phyloP scores from a whole-genome alignment of 805 yeast species.

The Ogataea pilisensis region DNA sequence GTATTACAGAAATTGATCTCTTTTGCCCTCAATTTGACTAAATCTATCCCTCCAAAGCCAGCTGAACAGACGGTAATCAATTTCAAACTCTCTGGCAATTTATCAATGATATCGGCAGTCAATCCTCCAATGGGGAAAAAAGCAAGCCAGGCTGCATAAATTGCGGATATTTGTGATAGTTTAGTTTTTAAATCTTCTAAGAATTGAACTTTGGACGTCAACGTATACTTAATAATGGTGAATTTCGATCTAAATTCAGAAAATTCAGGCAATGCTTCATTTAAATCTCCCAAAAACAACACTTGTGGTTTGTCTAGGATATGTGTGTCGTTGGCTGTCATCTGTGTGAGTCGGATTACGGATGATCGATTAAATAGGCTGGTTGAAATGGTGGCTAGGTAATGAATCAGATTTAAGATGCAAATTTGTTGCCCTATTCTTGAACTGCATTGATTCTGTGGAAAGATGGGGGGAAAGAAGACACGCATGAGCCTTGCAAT shows the following conservation, averaged over 20 bases:
- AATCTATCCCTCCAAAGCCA: conserved; percentile 44
- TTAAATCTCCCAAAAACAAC: conserved; percentile 48
- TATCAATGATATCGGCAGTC: conserved; percentile 35
- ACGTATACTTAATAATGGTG: conserved; percentile 34
- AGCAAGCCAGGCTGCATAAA: conserved; percentile 52
- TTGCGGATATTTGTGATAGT: conserved; percentile 38
- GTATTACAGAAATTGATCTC: conserved; percentile 59
- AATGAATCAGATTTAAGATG: too few relatives aligned
- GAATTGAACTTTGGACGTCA: conserved; percentile 40
- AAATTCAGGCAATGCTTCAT: conserved; percentile 44
- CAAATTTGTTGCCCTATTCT: too few relatives aligned
- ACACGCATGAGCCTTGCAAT: too few relatives aligned
- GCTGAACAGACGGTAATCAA: conserved; percentile 53
- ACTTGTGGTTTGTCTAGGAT: conserved; percentile 26
- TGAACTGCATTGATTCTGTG: too few relatives aligned
- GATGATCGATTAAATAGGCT: too few relatives aligned
- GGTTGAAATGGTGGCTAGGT: too few relatives aligned
- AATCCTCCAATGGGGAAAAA: conserved; percentile 43
- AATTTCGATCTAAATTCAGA: conserved; percentile 38
- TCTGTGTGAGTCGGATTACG: too few relatives aligned
- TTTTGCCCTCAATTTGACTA: conserved; percentile 27
- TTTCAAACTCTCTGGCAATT: conserved; percentile 41
- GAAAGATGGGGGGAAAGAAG: too few relatives aligned
- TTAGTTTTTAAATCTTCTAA: conserved; percentile 35
- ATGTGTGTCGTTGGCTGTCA: too few relatives aligned